Evolutionary conservation across 768 basidiomycete genomes (phyloP).

Genomic region (Mycena kentingensis): DNA sequence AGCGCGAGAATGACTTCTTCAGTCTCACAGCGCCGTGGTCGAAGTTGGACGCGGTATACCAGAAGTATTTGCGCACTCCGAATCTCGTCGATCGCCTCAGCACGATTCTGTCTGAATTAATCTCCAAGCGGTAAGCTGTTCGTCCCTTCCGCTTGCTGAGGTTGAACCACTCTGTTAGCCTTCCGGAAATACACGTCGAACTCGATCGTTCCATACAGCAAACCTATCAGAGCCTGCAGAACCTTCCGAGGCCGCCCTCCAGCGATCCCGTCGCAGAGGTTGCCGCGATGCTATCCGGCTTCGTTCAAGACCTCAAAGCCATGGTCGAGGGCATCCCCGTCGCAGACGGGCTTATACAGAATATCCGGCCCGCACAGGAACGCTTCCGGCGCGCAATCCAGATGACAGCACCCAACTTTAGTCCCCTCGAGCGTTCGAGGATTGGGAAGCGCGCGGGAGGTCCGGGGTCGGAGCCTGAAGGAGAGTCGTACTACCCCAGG

Average conservation of each 20-base stretch:
- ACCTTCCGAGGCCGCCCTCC: slow-evolving; percentile 53
- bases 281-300: slow-evolving; percentile 45
- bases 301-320: slow-evolving; percentile 43
- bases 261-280: slow-evolving; percentile 58
- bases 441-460: neutral
- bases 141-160: neutral
- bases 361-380: slow-evolving; percentile 49
- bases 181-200: slow-evolving; percentile 63
- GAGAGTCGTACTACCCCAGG: too few relatives aligned
- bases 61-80: slow-evolving; percentile 53
- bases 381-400: slow-evolving; percentile 50
- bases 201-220: slow-evolving; percentile 44
- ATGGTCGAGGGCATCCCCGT: slow-evolving; percentile 56
- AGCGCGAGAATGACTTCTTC: slow-evolving; percentile 59
- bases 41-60: slow-evolving; percentile 48
- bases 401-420: slow-evolving; percentile 56
- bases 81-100: slow-evolving; percentile 62
- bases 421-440: slow-evolving; percentile 40
- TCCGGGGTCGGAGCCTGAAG: too few relatives aligned
- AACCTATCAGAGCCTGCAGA: slow-evolving; percentile 34
- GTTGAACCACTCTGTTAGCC: slow-evolving; percentile 35
- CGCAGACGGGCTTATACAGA: slow-evolving; percentile 54
- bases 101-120: slow-evolving; percentile 58
- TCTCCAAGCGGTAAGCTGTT: slow-evolving; percentile 52
- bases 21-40: slow-evolving; percentile 51